Evolutionary conservation across 331 rosid genomes (phyloP).

Genomic region (Cydonia oblonga): DNA sequence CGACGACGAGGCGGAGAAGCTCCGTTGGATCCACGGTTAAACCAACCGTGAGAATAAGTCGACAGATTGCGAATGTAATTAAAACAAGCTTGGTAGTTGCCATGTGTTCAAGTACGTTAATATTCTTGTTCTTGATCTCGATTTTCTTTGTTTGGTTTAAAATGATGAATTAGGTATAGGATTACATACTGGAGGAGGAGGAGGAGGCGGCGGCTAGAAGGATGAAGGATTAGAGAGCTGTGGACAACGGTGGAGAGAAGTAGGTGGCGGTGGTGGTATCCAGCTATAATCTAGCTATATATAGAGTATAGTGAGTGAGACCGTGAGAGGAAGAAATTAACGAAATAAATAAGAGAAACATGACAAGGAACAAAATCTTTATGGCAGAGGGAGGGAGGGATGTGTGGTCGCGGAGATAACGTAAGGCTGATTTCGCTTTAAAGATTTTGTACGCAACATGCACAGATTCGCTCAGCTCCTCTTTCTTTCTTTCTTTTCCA

Average conservation of each 20-base stretch:
- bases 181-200: not conserved
- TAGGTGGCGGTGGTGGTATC: not conserved
- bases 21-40: conserved; percentile 40
- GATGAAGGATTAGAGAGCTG: conserved; percentile 12
- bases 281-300: not conserved
- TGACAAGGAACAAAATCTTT: conserved; percentile 32
- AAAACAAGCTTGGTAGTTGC: conserved; percentile 34
- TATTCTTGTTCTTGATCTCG: not conserved
- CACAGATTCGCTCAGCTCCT: conserved; percentile 21
- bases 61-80: conserved; percentile 43
- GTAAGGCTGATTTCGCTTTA: conserved; percentile 55
- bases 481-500: not conserved
- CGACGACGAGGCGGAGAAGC: conserved; percentile 42
- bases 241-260: conserved; percentile 7
- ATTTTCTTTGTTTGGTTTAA: not conserved
- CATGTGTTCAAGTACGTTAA: conserved; percentile 4
- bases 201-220: not conserved
- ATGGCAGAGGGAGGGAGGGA: conserved; percentile 31
- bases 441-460: conserved; percentile 56
- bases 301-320: not conserved
- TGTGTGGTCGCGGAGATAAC: conserved; percentile 27
- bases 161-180: not conserved
- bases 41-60: conserved; percentile 51
- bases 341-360: not conserved
- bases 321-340: not conserved